A percentile compares a stretch with the other conserved stretches of the same genome.
Conservation (phyloP, 495 filamentous ascomycete species). For the Stereocaulon alpinum region DNA sequence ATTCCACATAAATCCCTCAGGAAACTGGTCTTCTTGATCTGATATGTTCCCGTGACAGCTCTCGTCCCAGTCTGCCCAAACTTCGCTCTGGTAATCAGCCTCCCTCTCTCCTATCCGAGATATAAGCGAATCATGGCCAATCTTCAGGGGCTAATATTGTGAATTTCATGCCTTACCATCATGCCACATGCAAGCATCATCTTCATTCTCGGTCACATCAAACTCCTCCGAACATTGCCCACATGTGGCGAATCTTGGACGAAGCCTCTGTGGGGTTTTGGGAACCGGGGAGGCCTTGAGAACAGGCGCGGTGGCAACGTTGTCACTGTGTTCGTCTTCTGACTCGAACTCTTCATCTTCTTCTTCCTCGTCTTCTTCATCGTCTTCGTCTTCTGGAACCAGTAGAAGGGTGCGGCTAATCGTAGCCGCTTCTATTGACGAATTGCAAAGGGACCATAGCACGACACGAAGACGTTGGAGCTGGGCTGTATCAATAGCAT, state of each 20-base stretch:
- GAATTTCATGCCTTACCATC: constrained; percentile 15
- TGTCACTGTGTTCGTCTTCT: background rate
- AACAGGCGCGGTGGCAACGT: background rate
- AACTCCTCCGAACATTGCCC: constrained; percentile 20
- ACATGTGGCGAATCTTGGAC: constrained; percentile 17
- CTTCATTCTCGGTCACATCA: constrained; percentile 17
- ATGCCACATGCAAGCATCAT: constrained; percentile 22
- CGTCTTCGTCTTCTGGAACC: constrained; percentile 7
- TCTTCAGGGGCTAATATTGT: background rate
- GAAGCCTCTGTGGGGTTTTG: constrained; percentile 2
- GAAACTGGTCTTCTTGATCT: constrained; percentile 15
- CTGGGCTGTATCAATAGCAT: background rate
- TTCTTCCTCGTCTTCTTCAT: background rate
- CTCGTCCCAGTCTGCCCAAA: constrained; percentile 26
- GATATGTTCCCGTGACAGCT: constrained; percentile 21
- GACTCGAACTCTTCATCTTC: background rate
- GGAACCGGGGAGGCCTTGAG: background rate
- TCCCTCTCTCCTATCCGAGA: constrained; percentile 19
- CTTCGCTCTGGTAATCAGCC: constrained; percentile 19
- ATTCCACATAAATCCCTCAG: constrained; percentile 21
- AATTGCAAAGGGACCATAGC: background rate
- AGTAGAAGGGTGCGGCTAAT: constrained; percentile 1
- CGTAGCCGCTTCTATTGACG: constrained; percentile 1
- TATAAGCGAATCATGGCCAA: background rate
- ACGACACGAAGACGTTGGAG: constrained; percentile 4